Evolutionary conservation across 345 rosid species (phyloP).

Genomic region (Acer yangbiense): DNA sequence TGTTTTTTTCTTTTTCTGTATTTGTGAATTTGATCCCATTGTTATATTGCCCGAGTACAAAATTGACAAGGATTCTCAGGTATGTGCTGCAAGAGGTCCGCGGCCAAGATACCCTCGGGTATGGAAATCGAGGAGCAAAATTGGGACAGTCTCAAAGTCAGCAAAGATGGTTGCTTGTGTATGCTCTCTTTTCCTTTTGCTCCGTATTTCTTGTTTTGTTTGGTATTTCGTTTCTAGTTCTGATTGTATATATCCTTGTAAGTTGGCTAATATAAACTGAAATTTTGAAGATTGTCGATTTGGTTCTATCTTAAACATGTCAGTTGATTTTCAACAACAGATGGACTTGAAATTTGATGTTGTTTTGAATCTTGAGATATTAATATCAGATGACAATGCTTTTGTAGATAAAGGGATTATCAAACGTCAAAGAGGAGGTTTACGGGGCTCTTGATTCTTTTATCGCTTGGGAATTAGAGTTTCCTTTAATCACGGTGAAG

Average conservation of each 20-base stretch:
- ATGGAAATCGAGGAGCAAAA: conserved; percentile 70
- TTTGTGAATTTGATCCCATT: not conserved
- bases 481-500: conserved; percentile 81
- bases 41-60: not conserved
- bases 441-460: conserved; percentile 92
- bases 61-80: conserved; percentile 41
- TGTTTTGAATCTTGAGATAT: conserved; percentile 13
- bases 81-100: conserved; percentile 88
- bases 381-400: not conserved
- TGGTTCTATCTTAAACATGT: not conserved
- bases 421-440: conserved; percentile 92
- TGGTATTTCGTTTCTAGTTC: not conserved
- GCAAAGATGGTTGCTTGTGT: conserved; percentile 74
- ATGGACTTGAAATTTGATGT: conserved; percentile 11
- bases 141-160: conserved; percentile 85
- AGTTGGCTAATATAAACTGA: not conserved
- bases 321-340: too few species aligned
- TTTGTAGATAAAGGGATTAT: conserved; percentile 64
- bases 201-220: not conserved
- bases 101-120: conserved; percentile 90
- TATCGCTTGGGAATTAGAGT: conserved; percentile 95
- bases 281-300: not conserved
- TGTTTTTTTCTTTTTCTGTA: too few species aligned
- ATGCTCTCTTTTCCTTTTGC: conserved; percentile 13
- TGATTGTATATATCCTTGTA: not conserved